These are phyloP conservation scores for Corymbia calophylla DNA, from an alignment of 441 rosid genomes.

Conservation along the genomic window DNA sequence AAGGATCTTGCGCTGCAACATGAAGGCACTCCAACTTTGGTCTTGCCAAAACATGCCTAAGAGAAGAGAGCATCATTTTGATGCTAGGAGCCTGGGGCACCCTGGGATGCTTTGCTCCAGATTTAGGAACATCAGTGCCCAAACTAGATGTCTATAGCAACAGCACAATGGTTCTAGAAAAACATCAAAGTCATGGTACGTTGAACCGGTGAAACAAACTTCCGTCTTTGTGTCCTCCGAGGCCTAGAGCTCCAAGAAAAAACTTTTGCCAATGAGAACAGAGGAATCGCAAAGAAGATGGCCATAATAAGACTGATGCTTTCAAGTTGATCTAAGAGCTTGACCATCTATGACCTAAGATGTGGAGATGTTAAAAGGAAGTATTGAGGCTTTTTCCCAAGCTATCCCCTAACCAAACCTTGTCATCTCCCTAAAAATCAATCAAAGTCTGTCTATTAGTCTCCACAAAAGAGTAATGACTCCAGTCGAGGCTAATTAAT, in stretches of 20 bases:
- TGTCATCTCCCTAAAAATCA: background rate
- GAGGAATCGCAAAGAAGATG: background rate
- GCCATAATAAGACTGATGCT: background rate
- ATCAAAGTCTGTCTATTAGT: background rate
- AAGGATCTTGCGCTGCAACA: background rate
- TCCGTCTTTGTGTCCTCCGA: fast-evolving
- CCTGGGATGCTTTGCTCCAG: background rate
- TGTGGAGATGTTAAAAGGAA: background rate
- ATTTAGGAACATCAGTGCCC: background rate
- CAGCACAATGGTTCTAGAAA: background rate
- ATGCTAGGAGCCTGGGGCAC: background rate
- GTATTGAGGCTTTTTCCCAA: background rate
- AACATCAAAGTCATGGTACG: background rate
- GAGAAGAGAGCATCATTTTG: background rate
- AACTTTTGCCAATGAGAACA: background rate
- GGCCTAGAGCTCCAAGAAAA: background rate
- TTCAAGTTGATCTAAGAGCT: fast-evolving
- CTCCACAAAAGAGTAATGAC: background rate
- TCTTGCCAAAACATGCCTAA: background rate
- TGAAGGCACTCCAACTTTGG: background rate
- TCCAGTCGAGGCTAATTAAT: background rate
- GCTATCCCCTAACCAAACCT: background rate
- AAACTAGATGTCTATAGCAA: background rate
- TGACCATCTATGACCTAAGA: background rate
- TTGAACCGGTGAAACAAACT: background rate